Base-by-base conservation (phyloP, 169 alveolate species). In the Plasmodium billcollinsi region DNA sequence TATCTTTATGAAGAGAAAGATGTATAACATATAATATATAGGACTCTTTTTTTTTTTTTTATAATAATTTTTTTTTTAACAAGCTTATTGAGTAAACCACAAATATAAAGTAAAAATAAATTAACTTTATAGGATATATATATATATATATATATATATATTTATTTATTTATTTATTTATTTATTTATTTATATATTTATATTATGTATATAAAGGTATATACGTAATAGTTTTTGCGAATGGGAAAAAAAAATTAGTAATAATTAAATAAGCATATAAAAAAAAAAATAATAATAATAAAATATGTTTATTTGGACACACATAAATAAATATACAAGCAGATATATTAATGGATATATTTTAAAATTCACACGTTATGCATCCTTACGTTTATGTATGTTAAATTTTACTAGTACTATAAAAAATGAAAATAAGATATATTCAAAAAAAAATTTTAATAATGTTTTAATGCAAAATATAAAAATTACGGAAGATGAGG, bases 381-480 rank as follows among this genome's bases (percentile, higher is more conserved):
- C 24, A 24, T 45, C 61, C 65, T 8, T 14, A 21, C 15, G 47
- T 7, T 24, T 29, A 39, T 74, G 88, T 72, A 11, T 63, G 67
- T 56, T 67, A 24, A 62, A 76, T 47, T 76, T 45, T 20, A 65
- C 70, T 5, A 54, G 62, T 54, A 56, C 56, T 24, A n/a, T 63
- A 65, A 76, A 76, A 65, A 33, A 21, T 69, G 89, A 76, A 69
- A 76, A 50, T 65, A 52, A 65, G 33, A 65, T 56, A 47, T 76
- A 59, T 26, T 66, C 89, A 9, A 76, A 76, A 76, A 76, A 76
- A 29, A 76, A 76, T 29, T 65, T 76, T 54, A 76, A 76, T 59
- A 76, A 76, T 76, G 67, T 76, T 20, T 65, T 76, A 52, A 76
- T 76, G 89, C 89, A 76, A 76, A 76, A 76, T 65, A 47, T 76